These are phyloP conservation scores for Anisodus acutangulus DNA, from an alignment of 257 asterid species.

Conservation along the genomic window DNA sequence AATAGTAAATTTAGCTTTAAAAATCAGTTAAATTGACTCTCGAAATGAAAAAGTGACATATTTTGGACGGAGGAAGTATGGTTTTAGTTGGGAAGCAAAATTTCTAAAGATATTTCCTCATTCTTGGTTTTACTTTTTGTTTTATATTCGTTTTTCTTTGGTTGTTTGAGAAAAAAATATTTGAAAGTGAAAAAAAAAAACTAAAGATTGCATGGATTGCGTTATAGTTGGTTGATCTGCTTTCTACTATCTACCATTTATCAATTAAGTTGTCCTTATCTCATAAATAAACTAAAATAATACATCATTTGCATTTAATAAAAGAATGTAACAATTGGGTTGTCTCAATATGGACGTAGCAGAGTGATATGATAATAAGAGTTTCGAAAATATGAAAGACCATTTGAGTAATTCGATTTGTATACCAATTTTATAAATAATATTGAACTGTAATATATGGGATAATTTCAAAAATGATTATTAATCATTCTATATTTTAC, in stretches of 20 bases:
- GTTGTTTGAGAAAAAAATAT: not conserved
- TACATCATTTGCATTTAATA: too few relatives aligned
- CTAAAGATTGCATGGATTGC: not conserved
- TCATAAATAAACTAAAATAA: not conserved
- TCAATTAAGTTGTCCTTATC: slow-evolving; percentile 15
- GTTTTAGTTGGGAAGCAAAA: not conserved
- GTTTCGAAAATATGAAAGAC: too few relatives aligned
- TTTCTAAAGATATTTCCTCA: not conserved
- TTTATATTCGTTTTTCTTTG: not conserved
- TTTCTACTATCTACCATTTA: slow-evolving; percentile 9
- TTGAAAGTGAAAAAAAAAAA: too few relatives aligned
- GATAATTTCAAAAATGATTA: too few relatives aligned
- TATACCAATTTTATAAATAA: too few relatives aligned
- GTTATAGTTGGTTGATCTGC: slow-evolving; percentile 17
- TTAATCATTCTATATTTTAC: too few relatives aligned
- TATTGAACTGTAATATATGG: too few relatives aligned
- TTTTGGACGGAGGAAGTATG: not conserved
- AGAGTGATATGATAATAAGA: too few relatives aligned
- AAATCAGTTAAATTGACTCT: not conserved
- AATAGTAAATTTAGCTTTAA: not conserved
- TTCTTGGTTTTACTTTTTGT: not conserved
- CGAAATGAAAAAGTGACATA: not conserved
- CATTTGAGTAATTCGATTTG: too few relatives aligned
- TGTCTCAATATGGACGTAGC: too few relatives aligned
- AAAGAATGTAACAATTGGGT: too few relatives aligned